Conservation (phyloP, 768 basidiomycete species). For the Xerocomus potaroensis region DNA sequence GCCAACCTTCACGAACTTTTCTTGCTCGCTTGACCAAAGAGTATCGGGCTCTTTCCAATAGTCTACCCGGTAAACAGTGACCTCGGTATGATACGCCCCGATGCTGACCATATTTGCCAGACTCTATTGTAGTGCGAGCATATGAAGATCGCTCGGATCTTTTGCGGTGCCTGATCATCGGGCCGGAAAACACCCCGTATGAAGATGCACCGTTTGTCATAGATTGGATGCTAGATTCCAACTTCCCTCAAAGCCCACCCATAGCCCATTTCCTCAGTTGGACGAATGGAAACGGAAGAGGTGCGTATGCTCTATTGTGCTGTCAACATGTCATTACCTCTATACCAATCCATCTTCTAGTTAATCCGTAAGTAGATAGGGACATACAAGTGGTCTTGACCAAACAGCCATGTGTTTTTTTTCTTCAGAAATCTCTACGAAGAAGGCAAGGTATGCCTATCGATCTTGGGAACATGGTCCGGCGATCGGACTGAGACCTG, state of each 20-base stretch:
- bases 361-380: constrained; percentile 64
- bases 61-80: constrained; percentile 67
- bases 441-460: constrained; percentile 92
- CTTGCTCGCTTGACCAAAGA: constrained; percentile 75
- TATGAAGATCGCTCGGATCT: constrained; percentile 90
- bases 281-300: constrained; percentile 90
- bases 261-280: constrained; percentile 88
- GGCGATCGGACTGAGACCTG: constrained; percentile 87
- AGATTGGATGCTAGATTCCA: constrained; percentile 85
- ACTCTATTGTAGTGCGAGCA: constrained; percentile 83
- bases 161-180: constrained; percentile 83
- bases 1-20: constrained; percentile 70
- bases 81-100: not conserved
- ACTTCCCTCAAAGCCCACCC: constrained; percentile 80
- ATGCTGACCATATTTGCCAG: constrained; percentile 34
- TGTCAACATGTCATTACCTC: not conserved
- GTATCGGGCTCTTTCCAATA: constrained; percentile 72
- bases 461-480: constrained; percentile 88
- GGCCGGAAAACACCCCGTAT: constrained; percentile 93
- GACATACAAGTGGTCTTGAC: not conserved
- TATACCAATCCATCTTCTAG: constrained; percentile 19
- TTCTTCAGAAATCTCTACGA: constrained; percentile 78
- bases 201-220: constrained; percentile 93
- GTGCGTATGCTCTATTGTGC: constrained; percentile 10
- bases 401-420: not conserved